Evolutionary conservation across 2,329 filamentous ascomycete genomes (phyloP), one percentile per base, ranked within the genome.

Genomic region (Coleophoma cylindrospora): DNA sequence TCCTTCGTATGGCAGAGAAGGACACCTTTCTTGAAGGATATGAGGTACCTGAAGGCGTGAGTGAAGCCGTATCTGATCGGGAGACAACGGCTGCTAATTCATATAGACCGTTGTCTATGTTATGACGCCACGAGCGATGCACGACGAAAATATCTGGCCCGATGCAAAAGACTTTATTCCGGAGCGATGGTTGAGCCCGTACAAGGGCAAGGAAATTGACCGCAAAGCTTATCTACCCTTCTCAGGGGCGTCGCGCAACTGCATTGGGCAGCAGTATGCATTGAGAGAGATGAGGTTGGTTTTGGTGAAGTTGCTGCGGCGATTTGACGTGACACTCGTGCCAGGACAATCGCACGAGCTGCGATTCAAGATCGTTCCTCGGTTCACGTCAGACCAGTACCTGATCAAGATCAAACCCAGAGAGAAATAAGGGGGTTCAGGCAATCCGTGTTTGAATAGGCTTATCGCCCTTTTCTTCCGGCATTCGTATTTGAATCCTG

Each of bases 191-290:
- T 27, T 44, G 2, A 27, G 21, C 2, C 12, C 12, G 12, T 56
- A 54, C 33, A 54, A 57, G 43, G 52, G 50, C 2, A 45, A 43
- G 6, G 15, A 52, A 15, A 47, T 46, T 6, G 55, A 59, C 15
- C 49, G 47, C 4, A 59, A 57, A 41, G 58, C 58, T 10, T 55
- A 57, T n/a, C 11, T 52, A 33, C 54, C 61, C 3, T 66, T 66
- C 45, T 61, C 63, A 36, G 55, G 51, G 12, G 64, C 64, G 2
- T 58, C 58, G 3, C 60, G 63, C 3, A 60, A 50, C 37, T 68
- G 65, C 48, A 61, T 65, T 40, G 64, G 65, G 2, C 63, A 66
- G 45, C 60, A 60, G 34, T 59, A 64, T 11, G 65, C 59, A 1
- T 43, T 60, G 47, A 47, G 61, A 46, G 64, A 67, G 36, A 47